phyloP scores from a whole-genome alignment of 139 green algal species.

The Chlamydomonas schloesseri region DNA sequence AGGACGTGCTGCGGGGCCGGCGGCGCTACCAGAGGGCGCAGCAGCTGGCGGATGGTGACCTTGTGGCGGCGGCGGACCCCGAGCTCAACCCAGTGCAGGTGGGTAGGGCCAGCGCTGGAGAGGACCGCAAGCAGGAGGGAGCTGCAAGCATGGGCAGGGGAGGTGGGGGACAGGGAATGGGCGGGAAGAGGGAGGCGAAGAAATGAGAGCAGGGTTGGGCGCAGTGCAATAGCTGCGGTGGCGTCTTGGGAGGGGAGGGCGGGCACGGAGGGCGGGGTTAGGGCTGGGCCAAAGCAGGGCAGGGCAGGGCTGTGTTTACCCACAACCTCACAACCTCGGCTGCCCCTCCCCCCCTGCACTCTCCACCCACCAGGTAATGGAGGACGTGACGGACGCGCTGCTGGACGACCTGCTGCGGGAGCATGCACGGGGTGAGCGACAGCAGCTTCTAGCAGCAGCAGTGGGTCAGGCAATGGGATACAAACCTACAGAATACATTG shows the following conservation, averaged over 20 bases:
- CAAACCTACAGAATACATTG: too few relatives aligned
- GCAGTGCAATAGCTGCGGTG: too few relatives aligned
- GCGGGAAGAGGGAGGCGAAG: too few relatives aligned
- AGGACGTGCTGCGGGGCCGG: slow-evolving; percentile 14
- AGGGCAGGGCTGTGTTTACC: too few relatives aligned
- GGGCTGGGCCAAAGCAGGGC: too few relatives aligned
- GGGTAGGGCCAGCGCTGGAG: neutral
- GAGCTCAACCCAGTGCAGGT: slow-evolving; percentile 45
- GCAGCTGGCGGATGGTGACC: slow-evolving; percentile 39
- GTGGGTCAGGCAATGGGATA: too few relatives aligned
- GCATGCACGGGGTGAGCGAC: slow-evolving; percentile 40
- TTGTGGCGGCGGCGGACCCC: slow-evolving; percentile 21
- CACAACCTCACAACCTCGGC: neutral
- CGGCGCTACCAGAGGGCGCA: slow-evolving; percentile 41
- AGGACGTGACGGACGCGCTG: slow-evolving; percentile 42
- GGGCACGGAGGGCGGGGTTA: too few relatives aligned
- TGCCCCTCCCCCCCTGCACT: neutral
- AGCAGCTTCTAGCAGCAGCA: too few relatives aligned
- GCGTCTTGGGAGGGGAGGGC: too few relatives aligned
- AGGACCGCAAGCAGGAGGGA: neutral
- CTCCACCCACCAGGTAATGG: slow-evolving; percentile 1
- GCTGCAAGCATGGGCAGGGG: too few relatives aligned
- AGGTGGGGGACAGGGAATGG: too few relatives aligned
- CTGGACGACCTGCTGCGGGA: slow-evolving; percentile 40
- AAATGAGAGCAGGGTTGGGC: too few relatives aligned